phyloP scores from a whole-genome alignment of 129 eudicot genomes.

The Saussurea involucrata region DNA sequence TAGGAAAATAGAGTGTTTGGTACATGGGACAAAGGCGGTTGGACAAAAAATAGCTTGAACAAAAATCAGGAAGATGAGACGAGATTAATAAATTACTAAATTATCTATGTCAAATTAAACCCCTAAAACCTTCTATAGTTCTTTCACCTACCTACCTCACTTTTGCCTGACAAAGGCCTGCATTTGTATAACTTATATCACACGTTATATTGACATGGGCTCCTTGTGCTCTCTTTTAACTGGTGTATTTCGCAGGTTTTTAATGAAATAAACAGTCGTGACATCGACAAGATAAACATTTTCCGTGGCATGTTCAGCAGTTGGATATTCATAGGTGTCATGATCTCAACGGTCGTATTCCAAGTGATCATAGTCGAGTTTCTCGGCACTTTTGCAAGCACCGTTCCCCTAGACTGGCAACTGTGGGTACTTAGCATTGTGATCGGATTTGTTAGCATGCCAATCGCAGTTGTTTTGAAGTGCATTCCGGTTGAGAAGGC shows the following conservation, averaged over 20 bases:
- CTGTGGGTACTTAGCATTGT: slow-evolving; percentile 67
- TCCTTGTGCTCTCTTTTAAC: background rate
- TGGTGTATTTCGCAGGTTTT: slow-evolving; percentile 53
- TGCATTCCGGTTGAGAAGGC: slow-evolving; percentile 58
- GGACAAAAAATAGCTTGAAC: background rate
- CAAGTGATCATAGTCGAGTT: slow-evolving; percentile 80
- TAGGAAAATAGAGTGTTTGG: no score
- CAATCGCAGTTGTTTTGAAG: slow-evolving; percentile 69
- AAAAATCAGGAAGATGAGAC: background rate
- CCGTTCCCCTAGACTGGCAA: slow-evolving; percentile 72
- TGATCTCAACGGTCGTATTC: slow-evolving; percentile 54
- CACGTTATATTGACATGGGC: background rate
- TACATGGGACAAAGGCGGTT: no score
- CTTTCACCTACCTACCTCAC: background rate
- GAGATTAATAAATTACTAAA: background rate
- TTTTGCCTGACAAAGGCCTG: background rate
- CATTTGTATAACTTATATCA: no score
- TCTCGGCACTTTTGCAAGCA: slow-evolving; percentile 86
- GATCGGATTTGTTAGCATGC: slow-evolving; percentile 67
- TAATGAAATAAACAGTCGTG: slow-evolving; percentile 88
- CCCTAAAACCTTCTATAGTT: background rate
- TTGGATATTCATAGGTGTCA: slow-evolving; percentile 69
- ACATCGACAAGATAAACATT: slow-evolving; percentile 72
- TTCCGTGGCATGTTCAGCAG: slow-evolving; percentile 66
- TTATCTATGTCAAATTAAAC: background rate